A percentile compares a stretch with the other conserved stretches of the same genome.
phyloP scores from a whole-genome alignment of 2,329 filamentous ascomycete genomes.

The Myriosclerotinia curreyana region DNA sequence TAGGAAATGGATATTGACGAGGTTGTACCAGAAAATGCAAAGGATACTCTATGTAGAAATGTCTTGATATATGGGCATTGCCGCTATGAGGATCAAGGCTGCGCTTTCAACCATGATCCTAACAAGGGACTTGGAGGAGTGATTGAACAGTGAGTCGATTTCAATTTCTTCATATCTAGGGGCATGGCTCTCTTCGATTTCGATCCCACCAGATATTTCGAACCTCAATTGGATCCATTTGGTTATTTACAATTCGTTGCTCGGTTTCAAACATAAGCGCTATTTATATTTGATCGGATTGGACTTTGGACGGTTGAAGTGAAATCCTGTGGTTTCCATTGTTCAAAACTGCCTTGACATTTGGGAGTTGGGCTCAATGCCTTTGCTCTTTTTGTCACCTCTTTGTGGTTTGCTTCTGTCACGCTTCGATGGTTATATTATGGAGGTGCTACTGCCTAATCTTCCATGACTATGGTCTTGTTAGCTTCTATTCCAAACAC shows the following conservation, averaged over 20 bases:
- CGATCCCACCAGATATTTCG: background rate
- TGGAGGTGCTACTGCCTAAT: background rate
- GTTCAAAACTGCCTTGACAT: background rate
- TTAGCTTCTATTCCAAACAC: background rate
- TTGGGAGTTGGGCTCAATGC: background rate
- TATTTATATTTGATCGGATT: background rate
- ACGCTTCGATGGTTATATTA: background rate
- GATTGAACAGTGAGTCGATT: conserved; percentile 49
- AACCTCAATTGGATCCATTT: background rate
- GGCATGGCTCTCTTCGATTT: background rate
- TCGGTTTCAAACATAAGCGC: no score
- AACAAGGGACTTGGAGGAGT: conserved; percentile 53
- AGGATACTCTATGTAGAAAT: conserved; percentile 89
- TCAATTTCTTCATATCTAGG: conserved; percentile 8
- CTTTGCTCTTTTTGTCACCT: background rate
- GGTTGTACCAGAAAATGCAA: conserved; percentile 60
- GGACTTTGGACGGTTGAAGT: background rate
- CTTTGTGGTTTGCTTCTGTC: background rate
- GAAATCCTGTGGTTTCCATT: background rate
- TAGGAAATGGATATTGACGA: conserved; percentile 27
- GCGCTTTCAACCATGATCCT: conserved; percentile 84
- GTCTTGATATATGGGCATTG: conserved; percentile 92
- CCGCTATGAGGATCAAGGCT: conserved; percentile 84
- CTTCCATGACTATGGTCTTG: background rate
- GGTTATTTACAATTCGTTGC: background rate